Conservation (phyloP, 768 basidiomycete species). For the Rubroboletus pulcherrimus region DNA sequence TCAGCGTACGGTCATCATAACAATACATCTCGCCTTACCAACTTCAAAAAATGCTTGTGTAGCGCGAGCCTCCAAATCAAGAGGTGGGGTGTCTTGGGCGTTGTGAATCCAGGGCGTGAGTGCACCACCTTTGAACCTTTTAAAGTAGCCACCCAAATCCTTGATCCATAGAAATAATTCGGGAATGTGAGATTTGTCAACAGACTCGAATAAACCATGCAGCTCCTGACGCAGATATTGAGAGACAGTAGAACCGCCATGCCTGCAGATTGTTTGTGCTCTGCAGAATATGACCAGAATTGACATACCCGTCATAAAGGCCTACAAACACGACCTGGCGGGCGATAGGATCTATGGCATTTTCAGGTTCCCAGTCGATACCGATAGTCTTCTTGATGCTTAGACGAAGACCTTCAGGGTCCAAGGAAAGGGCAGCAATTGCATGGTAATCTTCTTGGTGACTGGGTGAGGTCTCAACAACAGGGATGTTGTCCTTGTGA, state of each 20-base stretch:
- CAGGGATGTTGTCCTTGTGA: background rate
- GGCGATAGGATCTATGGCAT: slow-evolving; percentile 51
- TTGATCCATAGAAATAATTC: slow-evolving; percentile 75
- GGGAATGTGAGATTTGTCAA: slow-evolving; percentile 64
- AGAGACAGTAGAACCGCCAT: slow-evolving; percentile 89
- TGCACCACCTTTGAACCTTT: slow-evolving; percentile 79
- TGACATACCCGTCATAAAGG: slow-evolving; percentile 81
- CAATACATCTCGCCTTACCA: slow-evolving; percentile 20
- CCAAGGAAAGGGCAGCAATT: slow-evolving; percentile 69
- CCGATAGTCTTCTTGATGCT: slow-evolving; percentile 60
- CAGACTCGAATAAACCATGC: slow-evolving; percentile 80
- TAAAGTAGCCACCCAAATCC: slow-evolving; percentile 86
- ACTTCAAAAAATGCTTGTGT: slow-evolving; percentile 88
- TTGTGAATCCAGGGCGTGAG: slow-evolving; percentile 61
- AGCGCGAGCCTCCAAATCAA: slow-evolving; percentile 82
- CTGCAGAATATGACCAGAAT: background rate
- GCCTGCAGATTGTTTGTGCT: slow-evolving; percentile 46
- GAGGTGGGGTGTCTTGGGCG: slow-evolving; percentile 28
- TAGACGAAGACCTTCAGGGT: slow-evolving; percentile 67
- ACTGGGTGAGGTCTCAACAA: slow-evolving; percentile 37
- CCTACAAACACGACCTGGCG: slow-evolving; percentile 83
- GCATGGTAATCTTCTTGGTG: slow-evolving; percentile 89
- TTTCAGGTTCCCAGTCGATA: slow-evolving; percentile 69
- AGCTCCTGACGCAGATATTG: slow-evolving; percentile 82
- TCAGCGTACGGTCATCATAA: slow-evolving; percentile 3